Conservation (phyloP, 164 flowering plant genomes). For the Nymphaea thermarum region DNA sequence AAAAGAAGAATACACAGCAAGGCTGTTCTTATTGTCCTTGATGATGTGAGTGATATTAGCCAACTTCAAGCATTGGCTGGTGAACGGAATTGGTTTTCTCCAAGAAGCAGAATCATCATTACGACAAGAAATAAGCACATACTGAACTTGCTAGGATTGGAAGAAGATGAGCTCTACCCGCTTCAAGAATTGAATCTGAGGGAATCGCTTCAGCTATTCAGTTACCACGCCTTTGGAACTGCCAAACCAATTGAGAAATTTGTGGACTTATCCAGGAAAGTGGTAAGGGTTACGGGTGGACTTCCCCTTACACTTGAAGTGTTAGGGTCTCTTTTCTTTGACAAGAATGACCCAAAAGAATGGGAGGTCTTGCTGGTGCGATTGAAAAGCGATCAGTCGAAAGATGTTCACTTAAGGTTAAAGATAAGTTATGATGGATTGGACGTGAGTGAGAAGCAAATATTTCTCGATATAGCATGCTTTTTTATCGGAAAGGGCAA, state of each 20-base stretch:
- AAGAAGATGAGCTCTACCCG: neutral
- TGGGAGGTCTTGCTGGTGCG: neutral
- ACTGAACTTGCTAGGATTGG: neutral
- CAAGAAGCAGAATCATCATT: neutral
- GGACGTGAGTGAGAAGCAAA: neutral
- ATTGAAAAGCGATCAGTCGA: neutral
- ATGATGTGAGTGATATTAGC: neutral
- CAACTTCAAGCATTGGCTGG: neutral
- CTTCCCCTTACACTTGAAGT: conserved; percentile 1
- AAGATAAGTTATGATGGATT: neutral
- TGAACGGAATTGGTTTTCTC: neutral
- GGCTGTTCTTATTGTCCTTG: neutral
- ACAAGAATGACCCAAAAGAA: neutral
- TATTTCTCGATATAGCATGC: neutral
- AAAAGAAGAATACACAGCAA: neutral
- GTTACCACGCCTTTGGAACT: neutral
- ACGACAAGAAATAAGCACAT: neutral
- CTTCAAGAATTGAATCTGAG: neutral
- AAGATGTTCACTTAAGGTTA: neutral
- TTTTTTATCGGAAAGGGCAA: neutral
- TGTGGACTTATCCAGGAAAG: neutral
- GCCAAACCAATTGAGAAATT: neutral
- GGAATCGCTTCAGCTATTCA: neutral
- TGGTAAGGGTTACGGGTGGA: neutral
- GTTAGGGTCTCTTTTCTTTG: neutral